phyloP scores from a whole-genome alignment of 2,329 filamentous ascomycete species.

The Chaetothyriales sp. region DNA sequence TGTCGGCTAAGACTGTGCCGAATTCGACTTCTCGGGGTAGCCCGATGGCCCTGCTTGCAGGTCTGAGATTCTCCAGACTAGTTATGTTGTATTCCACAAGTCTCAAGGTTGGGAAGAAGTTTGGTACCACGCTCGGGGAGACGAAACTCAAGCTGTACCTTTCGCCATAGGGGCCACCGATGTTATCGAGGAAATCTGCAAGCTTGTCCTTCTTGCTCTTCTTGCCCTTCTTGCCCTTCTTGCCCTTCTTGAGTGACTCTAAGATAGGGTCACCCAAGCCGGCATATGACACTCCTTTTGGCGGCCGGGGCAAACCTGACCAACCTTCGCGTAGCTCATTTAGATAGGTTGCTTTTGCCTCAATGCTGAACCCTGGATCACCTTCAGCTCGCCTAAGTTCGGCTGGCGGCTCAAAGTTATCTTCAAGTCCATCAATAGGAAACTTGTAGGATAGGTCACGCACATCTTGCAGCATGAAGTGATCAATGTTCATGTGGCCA shows the following conservation, averaged over 20 bases:
- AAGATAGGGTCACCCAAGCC: conserved; percentile 11
- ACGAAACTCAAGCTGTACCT: conserved; percentile 71
- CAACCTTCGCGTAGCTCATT: conserved; percentile 64
- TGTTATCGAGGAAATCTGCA: conserved; percentile 46
- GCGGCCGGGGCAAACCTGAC: conserved; percentile 55
- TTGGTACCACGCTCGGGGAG: conserved; percentile 78
- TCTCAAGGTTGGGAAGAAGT: conserved; percentile 79
- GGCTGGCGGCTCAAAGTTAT: conserved; percentile 26
- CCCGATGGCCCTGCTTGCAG: conserved; percentile 9
- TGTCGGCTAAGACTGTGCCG: not conserved
- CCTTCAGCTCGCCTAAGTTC: not conserved
- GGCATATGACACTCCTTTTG: conserved; percentile 13
- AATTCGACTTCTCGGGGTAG: conserved; percentile 1
- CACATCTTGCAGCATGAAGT: conserved; percentile 85
- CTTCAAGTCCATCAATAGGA: conserved; percentile 26
- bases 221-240: conserved; percentile 35
- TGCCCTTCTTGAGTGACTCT: conserved; percentile 29
- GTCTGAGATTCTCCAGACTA: conserved; percentile 46
- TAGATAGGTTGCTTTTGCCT: conserved; percentile 67
- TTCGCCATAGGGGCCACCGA: conserved; percentile 72
- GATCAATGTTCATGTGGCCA: conserved; percentile 97
- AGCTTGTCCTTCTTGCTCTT: conserved; percentile 36
- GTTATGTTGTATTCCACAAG: conserved; percentile 89
- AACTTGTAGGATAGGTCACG: conserved; percentile 48
- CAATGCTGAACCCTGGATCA: conserved; percentile 39